Evolutionary conservation across 1,284 basidiomycete genomes (phyloP).

Genomic region (Cutaneotrichosporon arboriforme): DNA sequence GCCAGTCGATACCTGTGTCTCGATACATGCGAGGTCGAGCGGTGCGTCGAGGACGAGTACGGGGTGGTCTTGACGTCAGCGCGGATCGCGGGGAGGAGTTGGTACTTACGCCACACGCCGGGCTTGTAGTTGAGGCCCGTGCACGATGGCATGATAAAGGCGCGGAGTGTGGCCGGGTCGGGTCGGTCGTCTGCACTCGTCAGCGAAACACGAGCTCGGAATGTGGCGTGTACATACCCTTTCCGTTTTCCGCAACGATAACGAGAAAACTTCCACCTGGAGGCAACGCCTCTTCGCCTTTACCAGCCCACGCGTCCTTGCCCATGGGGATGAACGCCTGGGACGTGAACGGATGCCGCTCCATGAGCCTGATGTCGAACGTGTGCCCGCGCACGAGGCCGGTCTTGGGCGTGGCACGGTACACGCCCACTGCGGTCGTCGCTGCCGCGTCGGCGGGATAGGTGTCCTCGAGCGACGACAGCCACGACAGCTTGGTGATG

Average conservation of each 20-base stretch:
- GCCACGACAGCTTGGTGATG: constrained; percentile 7
- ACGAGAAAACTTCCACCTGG: constrained; percentile 52
- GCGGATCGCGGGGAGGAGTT: not conserved
- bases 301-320: constrained; percentile 44
- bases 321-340: constrained; percentile 83
- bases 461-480: constrained; percentile 50
- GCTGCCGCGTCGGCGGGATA: constrained; percentile 58
- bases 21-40: constrained; percentile 47
- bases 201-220: too few relatives aligned
- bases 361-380: constrained; percentile 50
- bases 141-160: constrained; percentile 46
- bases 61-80: constrained; percentile 39
- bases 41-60: constrained; percentile 43
- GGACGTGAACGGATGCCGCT: constrained; percentile 57
- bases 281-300: constrained; percentile 38
- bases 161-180: constrained; percentile 57
- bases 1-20: constrained; percentile 44
- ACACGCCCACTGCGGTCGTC: constrained; percentile 64
- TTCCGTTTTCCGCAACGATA: constrained; percentile 71
- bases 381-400: constrained; percentile 51
- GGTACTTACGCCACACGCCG: constrained; percentile 77
- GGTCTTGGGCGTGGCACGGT: constrained; percentile 58
- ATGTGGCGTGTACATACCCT: too few relatives aligned
- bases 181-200: constrained; percentile 72
- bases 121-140: constrained; percentile 78